Conservation (phyloP, 2,329 filamentous ascomycete genomes). For the Exophiala alcalophila region DNA sequence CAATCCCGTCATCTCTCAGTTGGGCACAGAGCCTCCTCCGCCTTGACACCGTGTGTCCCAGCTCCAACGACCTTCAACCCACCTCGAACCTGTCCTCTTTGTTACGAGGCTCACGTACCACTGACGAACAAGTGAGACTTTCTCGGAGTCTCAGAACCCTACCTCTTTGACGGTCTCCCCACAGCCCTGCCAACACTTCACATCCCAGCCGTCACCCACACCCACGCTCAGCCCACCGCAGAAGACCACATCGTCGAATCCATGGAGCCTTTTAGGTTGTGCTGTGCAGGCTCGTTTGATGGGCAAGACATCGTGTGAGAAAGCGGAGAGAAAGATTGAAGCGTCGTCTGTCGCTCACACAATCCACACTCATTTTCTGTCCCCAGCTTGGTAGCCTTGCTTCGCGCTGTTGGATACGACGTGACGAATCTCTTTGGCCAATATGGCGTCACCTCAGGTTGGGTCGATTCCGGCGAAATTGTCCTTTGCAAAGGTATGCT, state of each 20-base stretch:
- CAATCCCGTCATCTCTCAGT: not conserved
- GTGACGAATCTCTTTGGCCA: slow-evolving; percentile 31
- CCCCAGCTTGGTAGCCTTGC: slow-evolving; percentile 24
- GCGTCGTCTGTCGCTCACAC: slow-evolving; percentile 16
- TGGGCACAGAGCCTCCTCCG: too few relatives aligned
- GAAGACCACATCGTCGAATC: slow-evolving; percentile 16
- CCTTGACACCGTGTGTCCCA: too few relatives aligned
- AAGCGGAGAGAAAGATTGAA: slow-evolving; percentile 15
- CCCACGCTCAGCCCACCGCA: too few relatives aligned
- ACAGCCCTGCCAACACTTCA: too few relatives aligned
- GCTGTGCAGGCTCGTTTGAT: slow-evolving; percentile 24
- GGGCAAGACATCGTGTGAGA: slow-evolving; percentile 28
- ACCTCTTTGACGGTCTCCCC: too few relatives aligned
- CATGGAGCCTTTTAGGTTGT: slow-evolving; percentile 29
- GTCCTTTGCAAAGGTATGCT: slow-evolving; percentile 72
- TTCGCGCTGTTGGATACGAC: slow-evolving; percentile 28
- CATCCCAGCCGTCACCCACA: too few relatives aligned
- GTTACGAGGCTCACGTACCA: too few relatives aligned
- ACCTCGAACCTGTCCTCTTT: too few relatives aligned
- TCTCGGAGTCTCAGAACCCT: too few relatives aligned
- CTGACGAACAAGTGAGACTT: too few relatives aligned
- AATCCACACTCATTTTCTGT: slow-evolving; percentile 22
- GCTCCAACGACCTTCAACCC: too few relatives aligned
- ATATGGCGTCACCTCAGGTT: slow-evolving; percentile 32
- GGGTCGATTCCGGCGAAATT: slow-evolving; percentile 49